Percentiles rank a stretch among this genome's conserved stretches.
Conservation (phyloP, 257 asterid genomes). For the Galeopsis tetrahit region DNA sequence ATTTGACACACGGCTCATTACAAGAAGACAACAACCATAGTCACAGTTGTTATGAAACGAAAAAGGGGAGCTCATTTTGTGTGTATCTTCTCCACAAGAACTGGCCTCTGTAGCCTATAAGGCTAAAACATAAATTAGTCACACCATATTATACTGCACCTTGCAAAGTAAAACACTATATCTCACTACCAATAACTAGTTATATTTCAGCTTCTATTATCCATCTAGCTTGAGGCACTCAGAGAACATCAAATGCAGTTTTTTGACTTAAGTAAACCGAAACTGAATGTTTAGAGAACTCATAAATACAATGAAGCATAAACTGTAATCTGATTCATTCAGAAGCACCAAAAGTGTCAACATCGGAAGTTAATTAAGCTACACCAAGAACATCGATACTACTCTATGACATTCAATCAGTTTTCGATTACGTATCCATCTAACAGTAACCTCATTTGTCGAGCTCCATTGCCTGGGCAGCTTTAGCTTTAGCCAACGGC, state of each 20-base stretch:
- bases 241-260: not conserved
- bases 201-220: not conserved
- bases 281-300: slow-evolving; percentile 11
- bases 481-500: slow-evolving; percentile 90
- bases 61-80: not conserved
- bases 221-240: not conserved
- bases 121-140: not conserved
- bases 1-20: not conserved
- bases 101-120: not conserved
- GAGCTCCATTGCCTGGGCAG: slow-evolving; percentile 96
- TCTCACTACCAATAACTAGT: not conserved
- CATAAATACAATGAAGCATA: slow-evolving; percentile 4
- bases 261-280: slow-evolving; percentile 1
- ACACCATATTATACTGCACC: not conserved
- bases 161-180: not conserved
- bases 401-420: slow-evolving; percentile 8
- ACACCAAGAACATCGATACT: slow-evolving; percentile 26
- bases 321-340: slow-evolving; percentile 19
- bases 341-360: slow-evolving; percentile 13
- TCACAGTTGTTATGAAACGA: slow-evolving; percentile 1
- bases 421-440: slow-evolving; percentile 10
- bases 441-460: slow-evolving; percentile 61
- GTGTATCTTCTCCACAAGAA: slow-evolving; percentile 12
- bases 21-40: not conserved
- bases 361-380: slow-evolving; percentile 12